Base-by-base conservation (phyloP, 257 asterid genomes). In the Solanum acaule region DNA sequence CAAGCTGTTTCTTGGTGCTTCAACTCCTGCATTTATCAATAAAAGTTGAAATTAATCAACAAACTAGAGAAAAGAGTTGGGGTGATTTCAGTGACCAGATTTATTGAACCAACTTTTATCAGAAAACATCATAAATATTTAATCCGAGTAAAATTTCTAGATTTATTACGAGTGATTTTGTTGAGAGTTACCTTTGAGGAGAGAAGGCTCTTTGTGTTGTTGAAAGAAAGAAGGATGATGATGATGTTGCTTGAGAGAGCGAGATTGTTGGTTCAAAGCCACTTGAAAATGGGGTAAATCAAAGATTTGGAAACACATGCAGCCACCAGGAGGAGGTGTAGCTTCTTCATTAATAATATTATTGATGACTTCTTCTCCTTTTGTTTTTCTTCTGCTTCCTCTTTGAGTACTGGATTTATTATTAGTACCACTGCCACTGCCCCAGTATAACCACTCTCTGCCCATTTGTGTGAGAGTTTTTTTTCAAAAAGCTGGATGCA, bases 1-100 rank as follows among this genome's bases (percentile, higher is more conserved):
- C 96, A 95, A 90, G 90, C 98, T 96, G 91, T 95, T 96, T 87
- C 99, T 95, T 82, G 98, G 99, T 56, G 98, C 98, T 87, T 94
- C 97, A 13, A 94, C 86, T 37, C 98, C 98, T 94, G 93, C 92
- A 92, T 4, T 42, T 11, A 44, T 65, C 81, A 42, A 34, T 22
- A 65, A 4, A 20, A 33, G 15, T 76, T 35, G 77, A 35, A 25
- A 29, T 85, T 10, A 52, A 22, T 18, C 38, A 25, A 61, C 10
- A 56, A 56, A 56, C 65, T 56, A 56, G 65, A 16, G 10, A 52
- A 49, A 49, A 49, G 59, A 49, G 61, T 49, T 49, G 22, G 61
- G 22, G 7, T 46, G 59, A 46, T 29, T 29, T 29, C 31, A 29
- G 31, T 29, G 31, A 29, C 31, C 31, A 29, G 31, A 29, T 29